Base-by-base conservation (phyloP, 129 eudicot genomes). In the Pittosporum tobira region DNA sequence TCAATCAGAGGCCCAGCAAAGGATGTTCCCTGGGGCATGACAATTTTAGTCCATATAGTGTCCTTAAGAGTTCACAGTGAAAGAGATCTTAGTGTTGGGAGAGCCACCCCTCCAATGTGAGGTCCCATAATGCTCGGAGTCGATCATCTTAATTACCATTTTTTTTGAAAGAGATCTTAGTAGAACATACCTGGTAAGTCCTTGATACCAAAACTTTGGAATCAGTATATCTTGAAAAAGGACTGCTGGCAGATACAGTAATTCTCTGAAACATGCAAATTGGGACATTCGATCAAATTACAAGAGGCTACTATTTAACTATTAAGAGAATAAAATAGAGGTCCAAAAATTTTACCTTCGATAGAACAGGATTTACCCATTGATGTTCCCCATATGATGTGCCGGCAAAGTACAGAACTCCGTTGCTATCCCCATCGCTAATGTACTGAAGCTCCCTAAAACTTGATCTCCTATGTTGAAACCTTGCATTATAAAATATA, bases 361-460 rank as follows among this genome's bases (percentile, higher is more conserved):
- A 76, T 30, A 88, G 61, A 71, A 88, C 84, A 5, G 96, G 96
- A 69, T 88, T 88, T 59, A 83, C 85, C 99, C 99, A 91, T 36
- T 72, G 90, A 74, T 91, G 99, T 79, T 79, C 73, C 64, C 99
- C 99, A 25, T 81, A 87, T 30, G 99, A 91, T 44, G 96, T 86
- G 67, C 99, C 99, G 1, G 83, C 83, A 64, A 73, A 73, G 63
- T 76, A 79, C 68, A 88, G 45, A 61, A 84, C 88, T 34, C 96
- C 96, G 47, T 88, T 88, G 83, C 94, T 82, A 68, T 91, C 99
- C 19, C 99, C 99, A 63, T 87, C 96, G 30, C 91, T 70, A 66
- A 91, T 91, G 83, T 83, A 91, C 64, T 86, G 99, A 24, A 87
- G 87, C 75, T 91, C 99, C 76, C 79, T 87, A 74, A 83, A 91